Evolutionary conservation across 2,329 filamentous ascomycete species (phyloP), one percentile per base, ranked within the genome.

Genomic region (Malbranchea zuffiana): DNA sequence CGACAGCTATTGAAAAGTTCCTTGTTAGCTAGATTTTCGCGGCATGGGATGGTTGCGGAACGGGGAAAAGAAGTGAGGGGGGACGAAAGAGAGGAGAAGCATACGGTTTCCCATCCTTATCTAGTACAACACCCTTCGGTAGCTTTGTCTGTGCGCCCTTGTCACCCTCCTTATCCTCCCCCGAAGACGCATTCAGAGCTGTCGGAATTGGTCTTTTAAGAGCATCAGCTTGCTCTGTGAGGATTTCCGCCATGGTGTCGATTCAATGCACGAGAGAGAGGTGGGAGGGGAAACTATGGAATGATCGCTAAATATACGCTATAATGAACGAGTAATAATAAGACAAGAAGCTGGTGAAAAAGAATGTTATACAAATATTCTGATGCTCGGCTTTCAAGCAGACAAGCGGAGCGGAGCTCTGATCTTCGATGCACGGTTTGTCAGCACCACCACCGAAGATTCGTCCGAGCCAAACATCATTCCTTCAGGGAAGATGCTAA

Each of bases 61-160:
- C 5, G 24, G 2, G 24, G 13, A 12, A 21, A 29, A 28, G 13
- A 11, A 23, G 19, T 3, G 35, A 10, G 26, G 10, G 7, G 35
- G 37, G 34, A 21, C 29, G n/a, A 23, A 19, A 3, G 35, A 10
- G 26, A 10, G 7, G 35, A 37, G 34, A 21, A 15, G 32, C 63
- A 21, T 53, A 68, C 65, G 65, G 65, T 50, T 69, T 69, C 37
- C 66, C 66, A 50, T 68, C 63, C 44, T 66, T 65, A 39, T 60
- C 66, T 31, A 69, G 52, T 2, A 68, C 61, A n/a, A 67, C 60
- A n/a, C 65, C 64, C 30, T 61, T 64, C n/a, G 62, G 59, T 13
- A 59, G 45, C 21, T 54, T 54, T 39, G 56, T 32, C 16, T 20
- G 23, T 21, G 31, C 35, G 21, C 47, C 44, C 23, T 55, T 47